Percentiles rank a stretch among this genome's conserved stretches.
These are phyloP conservation scores for Urostyla sp. DNA, from an alignment of 73 alveolate species.

Conservation along the genomic window DNA sequence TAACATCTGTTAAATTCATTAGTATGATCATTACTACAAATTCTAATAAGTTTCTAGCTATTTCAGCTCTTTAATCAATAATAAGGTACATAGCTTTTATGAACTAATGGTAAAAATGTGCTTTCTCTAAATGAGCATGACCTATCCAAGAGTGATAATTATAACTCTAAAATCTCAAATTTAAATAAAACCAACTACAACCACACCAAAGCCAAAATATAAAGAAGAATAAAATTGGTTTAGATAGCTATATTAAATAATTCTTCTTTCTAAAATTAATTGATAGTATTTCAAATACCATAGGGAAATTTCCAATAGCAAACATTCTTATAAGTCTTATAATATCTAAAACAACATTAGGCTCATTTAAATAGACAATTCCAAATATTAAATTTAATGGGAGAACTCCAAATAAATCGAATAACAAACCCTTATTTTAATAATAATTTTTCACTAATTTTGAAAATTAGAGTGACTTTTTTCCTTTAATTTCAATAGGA, in stretches of 20 bases:
- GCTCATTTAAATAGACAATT: not conserved
- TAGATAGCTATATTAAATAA: conserved; percentile 25
- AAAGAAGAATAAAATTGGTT: conserved; percentile 37
- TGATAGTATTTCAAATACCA: conserved; percentile 50
- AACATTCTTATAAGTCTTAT: conserved; percentile 53
- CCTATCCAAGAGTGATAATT: too few species aligned
- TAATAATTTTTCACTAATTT: conserved; percentile 31
- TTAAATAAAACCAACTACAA: conserved; percentile 67
- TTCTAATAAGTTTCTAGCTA: too few species aligned
- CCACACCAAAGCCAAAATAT: conserved; percentile 69
- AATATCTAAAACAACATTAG: not conserved
- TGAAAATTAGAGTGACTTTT: conserved; percentile 28
- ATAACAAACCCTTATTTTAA: conserved; percentile 44
- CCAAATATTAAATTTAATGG: conserved; percentile 73
- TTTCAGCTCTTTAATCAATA: too few species aligned
- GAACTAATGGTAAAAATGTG: too few species aligned
- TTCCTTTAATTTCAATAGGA: conserved; percentile 55
- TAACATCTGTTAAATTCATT: too few species aligned
- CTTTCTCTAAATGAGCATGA: too few species aligned
- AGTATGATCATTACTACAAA: too few species aligned
- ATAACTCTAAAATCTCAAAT: conserved; percentile 27
- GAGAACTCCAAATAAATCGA: conserved; percentile 63
- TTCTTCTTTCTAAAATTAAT: conserved; percentile 9
- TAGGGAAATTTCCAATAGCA: conserved; percentile 32
- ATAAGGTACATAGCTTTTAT: too few species aligned